These are phyloP conservation scores for Yamadazyma sp. DNA, from an alignment of 805 yeast genomes.

Conservation along the genomic window DNA sequence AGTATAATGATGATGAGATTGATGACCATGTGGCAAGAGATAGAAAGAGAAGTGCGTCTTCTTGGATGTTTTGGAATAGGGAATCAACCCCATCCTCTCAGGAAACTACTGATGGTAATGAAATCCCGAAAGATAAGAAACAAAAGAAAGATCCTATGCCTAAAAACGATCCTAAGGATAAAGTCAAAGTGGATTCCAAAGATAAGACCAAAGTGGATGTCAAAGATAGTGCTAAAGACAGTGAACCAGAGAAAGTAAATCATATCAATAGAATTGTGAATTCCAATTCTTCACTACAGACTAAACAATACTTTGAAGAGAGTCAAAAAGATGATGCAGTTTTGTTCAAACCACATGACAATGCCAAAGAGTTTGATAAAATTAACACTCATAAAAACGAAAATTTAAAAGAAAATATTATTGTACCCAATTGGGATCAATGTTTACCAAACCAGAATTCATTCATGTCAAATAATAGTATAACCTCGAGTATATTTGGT, in stretches of 20 bases:
- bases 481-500: constrained; percentile 21
- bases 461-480: constrained; percentile 11
- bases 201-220: constrained; percentile 10
- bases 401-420: constrained; percentile 35
- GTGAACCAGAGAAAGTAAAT: constrained; percentile 1
- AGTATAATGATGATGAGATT: constrained; percentile 29
- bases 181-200: constrained; percentile 2
- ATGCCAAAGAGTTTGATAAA: constrained; percentile 36
- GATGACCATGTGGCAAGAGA: constrained; percentile 27
- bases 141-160: not conserved
- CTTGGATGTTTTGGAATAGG: constrained; percentile 39
- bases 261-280: constrained; percentile 29
- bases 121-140: not conserved
- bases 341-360: constrained; percentile 41
- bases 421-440: constrained; percentile 41
- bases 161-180: not conserved
- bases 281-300: constrained; percentile 28
- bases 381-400: constrained; percentile 45
- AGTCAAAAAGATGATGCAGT: constrained; percentile 37
- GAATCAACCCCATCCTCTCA: constrained; percentile 1
- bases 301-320: constrained; percentile 14
- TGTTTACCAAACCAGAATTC: constrained; percentile 32
- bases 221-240: constrained; percentile 4
- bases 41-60: constrained; percentile 19
- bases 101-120: not conserved